phyloP scores from a whole-genome alignment of 1,284 basidiomycete genomes.

The Pseudozyma thailandica region DNA sequence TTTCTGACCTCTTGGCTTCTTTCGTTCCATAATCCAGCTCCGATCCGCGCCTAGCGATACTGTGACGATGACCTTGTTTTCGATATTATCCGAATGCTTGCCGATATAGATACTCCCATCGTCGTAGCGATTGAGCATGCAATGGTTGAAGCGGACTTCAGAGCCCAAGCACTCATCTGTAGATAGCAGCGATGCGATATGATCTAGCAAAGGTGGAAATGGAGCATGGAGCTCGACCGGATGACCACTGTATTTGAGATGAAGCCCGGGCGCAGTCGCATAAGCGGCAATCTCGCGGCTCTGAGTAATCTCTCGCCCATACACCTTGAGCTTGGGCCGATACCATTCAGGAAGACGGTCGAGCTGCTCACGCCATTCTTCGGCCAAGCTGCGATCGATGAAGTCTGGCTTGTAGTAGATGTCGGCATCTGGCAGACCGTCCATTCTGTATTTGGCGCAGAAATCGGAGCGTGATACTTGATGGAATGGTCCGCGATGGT shows the following conservation, averaged over 20 bases:
- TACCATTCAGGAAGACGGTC: constrained; percentile 67
- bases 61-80: constrained; percentile 71
- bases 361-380: constrained; percentile 70
- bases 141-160: constrained; percentile 71
- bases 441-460: constrained; percentile 20
- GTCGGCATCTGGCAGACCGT: constrained; percentile 65
- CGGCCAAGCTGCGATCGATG: constrained; percentile 64
- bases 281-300: constrained; percentile 69
- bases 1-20: constrained; percentile 12
- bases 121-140: constrained; percentile 72
- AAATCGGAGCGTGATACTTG: constrained; percentile 35
- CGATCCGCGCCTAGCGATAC: constrained; percentile 71
- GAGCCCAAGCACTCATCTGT: constrained; percentile 67
- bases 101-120: constrained; percentile 71
- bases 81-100: constrained; percentile 68
- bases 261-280: constrained; percentile 68
- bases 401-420: constrained; percentile 70
- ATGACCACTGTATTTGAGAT: constrained; percentile 70
- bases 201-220: constrained; percentile 69
- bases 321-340: constrained; percentile 72
- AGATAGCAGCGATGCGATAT: constrained; percentile 68
- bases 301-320: constrained; percentile 71
- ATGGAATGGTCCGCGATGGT: constrained; percentile 49
- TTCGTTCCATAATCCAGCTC: constrained; percentile 70
- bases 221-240: constrained; percentile 69